Conservation (phyloP, 257 asterid species). For the Mentha longifolia region DNA sequence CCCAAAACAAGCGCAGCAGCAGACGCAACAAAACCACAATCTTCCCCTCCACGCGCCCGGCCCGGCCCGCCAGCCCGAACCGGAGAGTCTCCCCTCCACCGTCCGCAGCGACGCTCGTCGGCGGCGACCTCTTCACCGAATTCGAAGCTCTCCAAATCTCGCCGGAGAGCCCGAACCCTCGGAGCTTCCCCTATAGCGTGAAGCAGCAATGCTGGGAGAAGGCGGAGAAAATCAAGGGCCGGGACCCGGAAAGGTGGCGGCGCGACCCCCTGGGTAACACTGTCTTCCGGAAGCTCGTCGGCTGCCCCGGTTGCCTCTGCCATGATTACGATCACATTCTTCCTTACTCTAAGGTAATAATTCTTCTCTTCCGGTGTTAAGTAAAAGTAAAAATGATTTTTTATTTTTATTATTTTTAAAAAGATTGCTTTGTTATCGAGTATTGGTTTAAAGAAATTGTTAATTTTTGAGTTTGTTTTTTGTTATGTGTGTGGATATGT, state of each 20-base stretch:
- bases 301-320: conserved; percentile 97
- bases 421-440: too few relatives aligned
- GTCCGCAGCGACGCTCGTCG: conserved; percentile 51
- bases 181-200: conserved; percentile 83
- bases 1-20: conserved; percentile 27
- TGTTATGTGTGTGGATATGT: not conserved
- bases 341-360: conserved; percentile 73
- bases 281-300: conserved; percentile 87
- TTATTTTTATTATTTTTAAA: too few relatives aligned
- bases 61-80: conserved; percentile 46
- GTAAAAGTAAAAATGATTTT: too few relatives aligned
- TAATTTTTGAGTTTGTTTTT: not conserved
- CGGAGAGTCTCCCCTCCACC: conserved; percentile 52
- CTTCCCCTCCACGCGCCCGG: conserved; percentile 46
- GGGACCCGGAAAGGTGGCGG: conserved; percentile 95
- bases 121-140: conserved; percentile 51
- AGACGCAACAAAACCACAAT: conserved; percentile 25
- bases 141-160: conserved; percentile 49
- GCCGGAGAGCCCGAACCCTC: conserved; percentile 61
- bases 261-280: conserved; percentile 80
- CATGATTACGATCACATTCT: conserved; percentile 94
- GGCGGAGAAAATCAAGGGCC: conserved; percentile 85
- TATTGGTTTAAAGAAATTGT: too few relatives aligned
- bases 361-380: not conserved
- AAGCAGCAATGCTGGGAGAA: conserved; percentile 96